Percentiles rank a stretch among this genome's conserved stretches.
These are phyloP conservation scores for Cladophialophora exuberans DNA, from an alignment of 2,329 filamentous ascomycete species.

Conservation along the genomic window DNA sequence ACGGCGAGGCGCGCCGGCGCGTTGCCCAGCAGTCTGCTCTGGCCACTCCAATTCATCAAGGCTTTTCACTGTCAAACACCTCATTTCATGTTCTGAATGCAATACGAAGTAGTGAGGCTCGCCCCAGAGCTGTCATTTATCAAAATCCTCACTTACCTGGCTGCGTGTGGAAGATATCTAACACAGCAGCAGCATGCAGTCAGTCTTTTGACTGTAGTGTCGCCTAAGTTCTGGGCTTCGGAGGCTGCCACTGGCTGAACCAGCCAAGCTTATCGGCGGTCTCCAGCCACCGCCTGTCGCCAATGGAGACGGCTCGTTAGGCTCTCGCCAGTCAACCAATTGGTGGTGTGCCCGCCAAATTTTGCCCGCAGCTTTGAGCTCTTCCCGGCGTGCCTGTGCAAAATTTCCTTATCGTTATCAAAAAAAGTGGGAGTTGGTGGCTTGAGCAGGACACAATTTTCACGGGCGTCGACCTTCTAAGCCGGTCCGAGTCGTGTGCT, in stretches of 20 bases:
- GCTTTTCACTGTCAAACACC: not conserved
- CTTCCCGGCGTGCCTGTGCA: too few species aligned
- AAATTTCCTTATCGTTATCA: slow-evolving; percentile 28
- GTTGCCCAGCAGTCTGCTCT: not conserved
- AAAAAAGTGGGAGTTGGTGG: not conserved
- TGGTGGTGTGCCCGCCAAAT: slow-evolving; percentile 8
- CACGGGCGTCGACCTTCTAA: slow-evolving; percentile 7
- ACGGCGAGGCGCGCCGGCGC: not conserved
- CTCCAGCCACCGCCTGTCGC: not conserved
- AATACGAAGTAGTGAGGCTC: not conserved
- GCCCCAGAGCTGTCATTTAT: too few species aligned
- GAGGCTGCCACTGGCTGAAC: not conserved
- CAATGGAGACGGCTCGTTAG: not conserved
- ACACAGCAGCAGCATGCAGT: too few species aligned
- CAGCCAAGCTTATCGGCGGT: not conserved
- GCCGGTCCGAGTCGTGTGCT: not conserved
- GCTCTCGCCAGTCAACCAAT: slow-evolving; percentile 8
- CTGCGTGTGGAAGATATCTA: too few species aligned
- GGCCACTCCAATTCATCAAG: not conserved
- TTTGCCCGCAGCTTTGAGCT: slow-evolving; percentile 11
- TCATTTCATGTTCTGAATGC: not conserved
- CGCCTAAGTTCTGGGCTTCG: not conserved
- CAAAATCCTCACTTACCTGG: too few species aligned
- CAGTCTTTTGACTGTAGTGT: too few species aligned
- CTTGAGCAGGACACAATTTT: slow-evolving; percentile 5